Percentiles rank a stretch among this genome's conserved stretches.
These are phyloP conservation scores for Inga oerstediana DNA, from an alignment of 306 rosid species.

Conservation along the genomic window DNA sequence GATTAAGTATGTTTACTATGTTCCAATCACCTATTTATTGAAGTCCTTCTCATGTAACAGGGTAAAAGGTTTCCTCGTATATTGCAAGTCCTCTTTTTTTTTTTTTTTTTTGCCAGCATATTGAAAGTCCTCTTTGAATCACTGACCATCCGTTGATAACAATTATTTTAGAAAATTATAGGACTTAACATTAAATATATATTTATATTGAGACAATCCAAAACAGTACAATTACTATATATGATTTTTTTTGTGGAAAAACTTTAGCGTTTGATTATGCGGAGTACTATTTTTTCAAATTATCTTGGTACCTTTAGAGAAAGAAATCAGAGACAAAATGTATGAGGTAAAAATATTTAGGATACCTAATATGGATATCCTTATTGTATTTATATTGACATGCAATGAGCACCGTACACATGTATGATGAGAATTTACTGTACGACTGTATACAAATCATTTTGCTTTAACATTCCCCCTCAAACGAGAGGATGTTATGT, in stretches of 20 bases:
- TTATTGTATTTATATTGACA: too few species aligned
- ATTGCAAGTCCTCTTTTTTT: not conserved
- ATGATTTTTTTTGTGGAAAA: not conserved
- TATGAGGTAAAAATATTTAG: too few species aligned
- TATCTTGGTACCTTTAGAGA: too few species aligned
- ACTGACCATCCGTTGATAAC: not conserved
- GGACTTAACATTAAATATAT: not conserved
- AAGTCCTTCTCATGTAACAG: not conserved
- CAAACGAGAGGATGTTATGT: too few species aligned
- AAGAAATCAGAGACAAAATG: too few species aligned
- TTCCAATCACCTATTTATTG: not conserved
- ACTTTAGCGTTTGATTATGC: not conserved
- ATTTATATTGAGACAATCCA: not conserved
- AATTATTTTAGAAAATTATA: not conserved
- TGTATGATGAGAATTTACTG: too few species aligned
- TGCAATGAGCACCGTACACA: too few species aligned
- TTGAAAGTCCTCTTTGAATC: not conserved
- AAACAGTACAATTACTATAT: not conserved
- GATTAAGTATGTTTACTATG: not conserved
- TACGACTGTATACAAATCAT: too few species aligned
- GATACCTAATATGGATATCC: too few species aligned
- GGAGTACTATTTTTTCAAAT: too few species aligned
- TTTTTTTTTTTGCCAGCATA: too few species aligned
- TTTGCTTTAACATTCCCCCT: too few species aligned
- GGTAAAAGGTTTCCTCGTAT: not conserved